Base-by-base conservation (phyloP, 768 basidiomycete genomes). In the Ephemerocybe angulata region DNA sequence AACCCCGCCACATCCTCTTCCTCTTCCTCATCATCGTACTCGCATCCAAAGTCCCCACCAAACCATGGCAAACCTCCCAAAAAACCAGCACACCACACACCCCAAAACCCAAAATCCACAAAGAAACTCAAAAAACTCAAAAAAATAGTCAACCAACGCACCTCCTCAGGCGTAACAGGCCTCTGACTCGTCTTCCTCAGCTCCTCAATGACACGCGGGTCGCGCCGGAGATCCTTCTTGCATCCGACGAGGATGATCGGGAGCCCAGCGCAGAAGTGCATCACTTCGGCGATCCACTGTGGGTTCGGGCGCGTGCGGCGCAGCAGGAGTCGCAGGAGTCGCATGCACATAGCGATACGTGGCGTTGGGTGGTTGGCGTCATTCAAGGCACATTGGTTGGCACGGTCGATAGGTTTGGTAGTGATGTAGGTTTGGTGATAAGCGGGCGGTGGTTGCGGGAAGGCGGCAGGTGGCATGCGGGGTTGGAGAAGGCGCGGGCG, bases 271-370 rank as follows among this genome's bases (percentile, higher is more conserved):
- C 96, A 98, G 75, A 98, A 97, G 73, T 98, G 97, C 81, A 93
- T 88, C 40, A 99, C 95, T 70, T 99, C 96, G 35, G 93, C 91
- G 66, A 98, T 96, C 96, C 96, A 99, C 94, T 98, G 63, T 21
- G 62, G 47, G 42, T 46, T 35, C 24, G 58, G 46, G 28, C 28
- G 46, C 15, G 25, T 49, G 1, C 19, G 50, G 30, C 11, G 53
- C 12, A 22, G 43, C 15, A 13, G 27, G 46, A 28, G 46, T 13
- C 6, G 10, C 6, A 46, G 19, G 33, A 8, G 33, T 35, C 33
- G 33, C 8, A n/a, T n/a, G n/a, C n/a, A n/a, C n/a, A n/a, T n/a
- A n/a, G n/a, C n/a, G n/a, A n/a, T n/a, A n/a, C n/a, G n/a, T n/a
- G 33, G 33, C 17, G 33, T 35, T 35, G 33, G 33, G n/a, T n/a